These are phyloP conservation scores for Ogataea haglerorum DNA, from an alignment of 805 yeast genomes.

Conservation along the genomic window DNA sequence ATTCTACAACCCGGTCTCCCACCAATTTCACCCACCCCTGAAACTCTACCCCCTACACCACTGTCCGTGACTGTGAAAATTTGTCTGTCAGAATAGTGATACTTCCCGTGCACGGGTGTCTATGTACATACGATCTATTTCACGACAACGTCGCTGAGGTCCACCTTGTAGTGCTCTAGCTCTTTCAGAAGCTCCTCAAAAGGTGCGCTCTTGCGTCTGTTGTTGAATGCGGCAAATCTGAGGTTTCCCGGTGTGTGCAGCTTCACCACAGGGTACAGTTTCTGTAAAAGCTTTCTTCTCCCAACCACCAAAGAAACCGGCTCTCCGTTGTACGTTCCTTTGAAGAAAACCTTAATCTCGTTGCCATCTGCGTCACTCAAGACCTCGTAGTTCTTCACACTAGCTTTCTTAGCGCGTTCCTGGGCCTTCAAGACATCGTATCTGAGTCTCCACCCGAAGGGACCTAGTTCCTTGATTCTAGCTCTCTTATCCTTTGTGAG, in stretches of 20 bases:
- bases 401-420: slow-evolving; percentile 39
- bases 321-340: slow-evolving; percentile 40
- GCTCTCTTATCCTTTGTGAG: slow-evolving; percentile 83
- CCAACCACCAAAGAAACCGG: slow-evolving; percentile 56
- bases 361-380: slow-evolving; percentile 30
- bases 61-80: slow-evolving; percentile 12
- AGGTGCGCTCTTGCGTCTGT: slow-evolving; percentile 40
- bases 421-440: slow-evolving; percentile 59
- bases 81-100: not conserved
- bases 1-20: not conserved
- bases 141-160: slow-evolving; percentile 27
- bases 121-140: slow-evolving; percentile 7
- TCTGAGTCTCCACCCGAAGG: slow-evolving; percentile 86
- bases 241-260: slow-evolving; percentile 39
- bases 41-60: slow-evolving; percentile 4
- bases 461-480: slow-evolving; percentile 88
- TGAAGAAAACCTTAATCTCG: slow-evolving; percentile 44
- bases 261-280: slow-evolving; percentile 50
- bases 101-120: slow-evolving; percentile 12
- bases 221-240: slow-evolving; percentile 46
- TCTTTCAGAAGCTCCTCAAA: slow-evolving; percentile 47
- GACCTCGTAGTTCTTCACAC: slow-evolving; percentile 33
- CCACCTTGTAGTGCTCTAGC: slow-evolving; percentile 44
- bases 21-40: not conserved
- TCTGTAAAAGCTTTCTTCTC: slow-evolving; percentile 56